Evolutionary conservation across 306 rosid genomes (phyloP).

Genomic region (Morella rubra): DNA sequence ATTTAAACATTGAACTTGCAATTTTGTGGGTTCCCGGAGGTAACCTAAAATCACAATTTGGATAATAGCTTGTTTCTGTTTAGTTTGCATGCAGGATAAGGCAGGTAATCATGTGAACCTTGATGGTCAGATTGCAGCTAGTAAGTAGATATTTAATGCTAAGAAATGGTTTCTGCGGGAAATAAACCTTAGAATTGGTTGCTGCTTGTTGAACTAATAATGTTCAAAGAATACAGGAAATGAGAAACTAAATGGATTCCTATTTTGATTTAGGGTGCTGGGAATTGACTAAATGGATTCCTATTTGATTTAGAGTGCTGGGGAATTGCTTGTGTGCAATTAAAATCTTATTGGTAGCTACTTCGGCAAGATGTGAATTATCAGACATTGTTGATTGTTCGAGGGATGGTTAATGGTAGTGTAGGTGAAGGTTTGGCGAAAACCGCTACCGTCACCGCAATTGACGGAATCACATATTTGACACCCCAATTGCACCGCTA

Average conservation of each 20-base stretch:
- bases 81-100: constrained; percentile 46
- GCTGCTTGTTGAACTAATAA: constrained; percentile 4
- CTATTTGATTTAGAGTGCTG: not conserved
- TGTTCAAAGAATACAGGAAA: constrained; percentile 2
- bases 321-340: not conserved
- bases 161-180: constrained; percentile 47
- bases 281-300: constrained; percentile 10
- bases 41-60: constrained; percentile 42
- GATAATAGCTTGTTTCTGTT: constrained; percentile 28
- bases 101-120: constrained; percentile 18
- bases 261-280: not conserved
- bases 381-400: not conserved
- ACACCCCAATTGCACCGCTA: no score
- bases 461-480: no score
- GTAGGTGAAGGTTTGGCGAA: no score
- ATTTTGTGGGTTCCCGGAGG: constrained; percentile 35
- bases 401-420: no score
- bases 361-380: not conserved
- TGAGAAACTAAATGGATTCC: not conserved
- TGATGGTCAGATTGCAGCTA: constrained; percentile 28
- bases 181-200: constrained; percentile 23
- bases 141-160: constrained; percentile 7
- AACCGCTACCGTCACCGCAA: no score
- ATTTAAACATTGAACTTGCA: constrained; percentile 24
- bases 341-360: not conserved